Percentiles rank a stretch among this genome's conserved stretches.
Evolutionary conservation across 148 eudicot genomes (phyloP).

Genomic region (Simmondsia chinensis): DNA sequence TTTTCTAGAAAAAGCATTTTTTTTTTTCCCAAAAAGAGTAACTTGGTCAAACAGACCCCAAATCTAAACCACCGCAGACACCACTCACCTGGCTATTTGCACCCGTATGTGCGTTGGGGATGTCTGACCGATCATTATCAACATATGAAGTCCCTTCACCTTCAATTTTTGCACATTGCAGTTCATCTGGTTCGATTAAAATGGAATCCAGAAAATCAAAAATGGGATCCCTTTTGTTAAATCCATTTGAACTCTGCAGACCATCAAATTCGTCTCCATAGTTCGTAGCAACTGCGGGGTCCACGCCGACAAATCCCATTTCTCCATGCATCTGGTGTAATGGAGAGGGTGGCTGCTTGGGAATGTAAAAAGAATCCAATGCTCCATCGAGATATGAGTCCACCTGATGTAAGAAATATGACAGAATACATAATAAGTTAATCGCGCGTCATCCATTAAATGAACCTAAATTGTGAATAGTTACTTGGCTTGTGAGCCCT

Average conservation of each 20-base stretch:
- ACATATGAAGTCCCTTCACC: conserved; percentile 4
- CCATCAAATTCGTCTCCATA: conserved; percentile 17
- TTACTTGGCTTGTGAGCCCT: too few relatives aligned
- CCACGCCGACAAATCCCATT: conserved; percentile 22
- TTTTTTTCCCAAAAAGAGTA: too few relatives aligned
- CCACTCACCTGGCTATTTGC: too few relatives aligned
- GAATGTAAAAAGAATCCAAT: conserved; percentile 14
- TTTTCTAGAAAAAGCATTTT: too few relatives aligned
- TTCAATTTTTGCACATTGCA: conserved; percentile 11
- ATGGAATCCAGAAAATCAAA: conserved; percentile 37
- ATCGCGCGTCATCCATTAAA: too few relatives aligned
- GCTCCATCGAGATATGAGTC: conserved; percentile 39
- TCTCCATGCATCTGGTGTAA: conserved; percentile 29
- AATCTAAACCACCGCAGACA: too few relatives aligned
- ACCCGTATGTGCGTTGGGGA: conserved; percentile 3
- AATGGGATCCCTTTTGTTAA: conserved; percentile 22
- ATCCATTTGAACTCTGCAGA: conserved; percentile 31
- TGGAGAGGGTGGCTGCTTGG: conserved; percentile 24
- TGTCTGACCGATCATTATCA: conserved; percentile 11
- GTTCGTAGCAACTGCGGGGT: conserved; percentile 7
- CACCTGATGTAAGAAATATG: conserved; percentile 35
- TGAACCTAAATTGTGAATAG: too few relatives aligned
- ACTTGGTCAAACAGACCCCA: too few relatives aligned
- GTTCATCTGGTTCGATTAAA: conserved; percentile 27
- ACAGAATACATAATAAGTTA: too few relatives aligned